Percentiles rank a stretch among this genome's conserved stretches.
Conservation (phyloP, 2,329 filamentous ascomycete genomes). For the Cladophialophora immunda region DNA sequence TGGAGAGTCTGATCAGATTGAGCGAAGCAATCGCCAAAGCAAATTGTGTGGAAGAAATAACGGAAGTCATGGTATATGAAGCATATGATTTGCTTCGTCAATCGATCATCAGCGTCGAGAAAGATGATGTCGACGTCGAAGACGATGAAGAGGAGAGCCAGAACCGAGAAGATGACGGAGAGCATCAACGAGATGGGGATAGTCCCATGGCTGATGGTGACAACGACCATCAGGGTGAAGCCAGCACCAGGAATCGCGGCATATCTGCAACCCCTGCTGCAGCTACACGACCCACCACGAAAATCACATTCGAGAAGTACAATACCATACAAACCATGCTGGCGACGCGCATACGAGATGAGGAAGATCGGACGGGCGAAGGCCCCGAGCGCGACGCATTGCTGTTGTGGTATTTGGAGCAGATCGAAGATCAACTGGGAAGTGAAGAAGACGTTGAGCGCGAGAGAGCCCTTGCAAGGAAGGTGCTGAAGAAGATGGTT, state of each 20-base stretch:
- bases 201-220: constrained; percentile 64
- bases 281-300: constrained; percentile 65
- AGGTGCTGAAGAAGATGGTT: constrained; percentile 95
- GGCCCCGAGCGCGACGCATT: constrained; percentile 86
- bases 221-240: constrained; percentile 46
- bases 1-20: constrained; percentile 94
- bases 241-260: constrained; percentile 43
- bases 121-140: constrained; percentile 95
- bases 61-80: constrained; percentile 84
- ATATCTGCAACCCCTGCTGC: constrained; percentile 53
- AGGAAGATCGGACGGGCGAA: constrained; percentile 77
- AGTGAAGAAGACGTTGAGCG: constrained; percentile 81
- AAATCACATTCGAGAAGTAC: constrained; percentile 96
- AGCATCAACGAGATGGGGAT: constrained; percentile 55
- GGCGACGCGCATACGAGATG: constrained; percentile 82
- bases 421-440: constrained; percentile 83
- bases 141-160: constrained; percentile 71
- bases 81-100: constrained; percentile 90
- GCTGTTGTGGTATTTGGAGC: constrained; percentile 89
- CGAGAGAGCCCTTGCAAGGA: constrained; percentile 76
- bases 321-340: constrained; percentile 87
- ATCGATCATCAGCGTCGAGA: constrained; percentile 96
- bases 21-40: constrained; percentile 98
- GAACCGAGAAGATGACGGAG: constrained; percentile 55
- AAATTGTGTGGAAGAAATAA: constrained; percentile 92